A percentile compares a stretch with the other conserved stretches of the same genome.
phyloP scores from a whole-genome alignment of 495 filamentous ascomycete species.

The Hypoxylon fuscum region DNA sequence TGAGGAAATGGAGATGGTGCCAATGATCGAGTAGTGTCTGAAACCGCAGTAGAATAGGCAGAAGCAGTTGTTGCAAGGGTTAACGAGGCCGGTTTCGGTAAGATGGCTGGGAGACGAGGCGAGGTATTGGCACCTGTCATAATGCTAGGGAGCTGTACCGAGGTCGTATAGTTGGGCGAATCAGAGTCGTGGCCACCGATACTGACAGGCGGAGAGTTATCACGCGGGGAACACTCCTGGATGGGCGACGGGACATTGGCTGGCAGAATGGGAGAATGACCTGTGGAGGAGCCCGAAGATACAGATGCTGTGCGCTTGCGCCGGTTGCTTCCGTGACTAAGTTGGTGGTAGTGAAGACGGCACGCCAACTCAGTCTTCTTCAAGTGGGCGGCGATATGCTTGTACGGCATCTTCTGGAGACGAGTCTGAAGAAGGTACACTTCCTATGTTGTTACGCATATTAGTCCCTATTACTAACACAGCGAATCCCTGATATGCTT shows the following conservation, averaged over 20 bases:
- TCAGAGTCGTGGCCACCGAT: constrained; percentile 47
- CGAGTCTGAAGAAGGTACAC: constrained; percentile 85
- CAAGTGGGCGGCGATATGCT: constrained; percentile 83
- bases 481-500: neutral
- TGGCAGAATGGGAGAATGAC: constrained; percentile 57
- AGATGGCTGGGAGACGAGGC: constrained; percentile 62
- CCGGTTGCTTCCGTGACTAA: constrained; percentile 80
- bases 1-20: constrained; percentile 40
- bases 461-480: constrained; percentile 31
- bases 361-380: constrained; percentile 89
- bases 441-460: constrained; percentile 62
- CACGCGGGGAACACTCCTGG: constrained; percentile 51
- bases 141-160: constrained; percentile 58
- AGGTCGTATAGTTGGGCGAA: constrained; percentile 44
- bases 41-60: constrained; percentile 47
- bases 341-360: constrained; percentile 84
- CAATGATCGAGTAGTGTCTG: constrained; percentile 40
- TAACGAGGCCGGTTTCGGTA: constrained; percentile 67
- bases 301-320: constrained; percentile 72
- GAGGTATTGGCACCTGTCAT: constrained; percentile 51
- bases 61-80: constrained; percentile 47
- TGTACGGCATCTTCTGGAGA: constrained; percentile 87
- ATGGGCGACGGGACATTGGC: constrained; percentile 57
- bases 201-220: constrained; percentile 50
- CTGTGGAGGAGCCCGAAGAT: constrained; percentile 63